phyloP scores from a whole-genome alignment of 2,329 filamentous ascomycete species.

The Ilyonectria mors-panacis region DNA sequence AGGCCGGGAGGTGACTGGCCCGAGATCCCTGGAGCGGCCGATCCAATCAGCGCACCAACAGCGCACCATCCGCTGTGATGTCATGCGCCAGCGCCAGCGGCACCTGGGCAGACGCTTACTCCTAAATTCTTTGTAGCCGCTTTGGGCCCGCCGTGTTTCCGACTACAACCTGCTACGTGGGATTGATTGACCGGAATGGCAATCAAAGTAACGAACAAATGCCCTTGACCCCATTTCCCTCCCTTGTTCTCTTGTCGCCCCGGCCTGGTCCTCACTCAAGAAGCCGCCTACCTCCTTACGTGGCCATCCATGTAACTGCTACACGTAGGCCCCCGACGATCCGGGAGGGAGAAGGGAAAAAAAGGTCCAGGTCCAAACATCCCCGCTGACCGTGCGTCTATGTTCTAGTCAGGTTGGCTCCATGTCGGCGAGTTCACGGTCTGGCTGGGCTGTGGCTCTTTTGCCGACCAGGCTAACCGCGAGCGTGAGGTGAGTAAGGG shows the following conservation, averaged over 20 bases:
- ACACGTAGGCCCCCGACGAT: constrained; percentile 18
- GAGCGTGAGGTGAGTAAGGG: neutral
- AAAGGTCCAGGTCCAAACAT: neutral
- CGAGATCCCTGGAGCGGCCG: constrained; percentile 9
- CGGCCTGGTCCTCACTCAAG: neutral
- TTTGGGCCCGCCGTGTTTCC: constrained; percentile 28
- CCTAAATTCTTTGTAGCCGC: constrained; percentile 24
- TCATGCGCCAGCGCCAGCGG: constrained; percentile 26
- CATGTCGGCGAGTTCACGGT: neutral
- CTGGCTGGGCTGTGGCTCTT: constrained; percentile 3
- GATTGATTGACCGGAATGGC: constrained; percentile 24
- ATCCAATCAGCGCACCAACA: constrained; percentile 23
- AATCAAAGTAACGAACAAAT: constrained; percentile 23
- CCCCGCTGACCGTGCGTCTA: constrained; percentile 12
- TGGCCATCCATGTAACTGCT: constrained; percentile 9
- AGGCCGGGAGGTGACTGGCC: constrained; percentile 21
- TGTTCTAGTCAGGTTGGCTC: neutral
- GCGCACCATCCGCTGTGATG: constrained; percentile 26
- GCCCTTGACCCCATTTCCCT: constrained; percentile 3
- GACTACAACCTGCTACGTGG: constrained; percentile 18
- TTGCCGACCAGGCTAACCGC: neutral
- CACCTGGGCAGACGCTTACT: constrained; percentile 19
- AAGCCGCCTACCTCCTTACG: constrained; percentile 21
- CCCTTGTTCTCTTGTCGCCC: constrained; percentile 11
- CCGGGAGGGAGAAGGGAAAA: constrained; percentile 6